A percentile compares a stretch with the other conserved stretches of the same genome.
Conservation (phyloP, 2,329 filamentous ascomycete genomes). For the Sporothrix globosa region DNA sequence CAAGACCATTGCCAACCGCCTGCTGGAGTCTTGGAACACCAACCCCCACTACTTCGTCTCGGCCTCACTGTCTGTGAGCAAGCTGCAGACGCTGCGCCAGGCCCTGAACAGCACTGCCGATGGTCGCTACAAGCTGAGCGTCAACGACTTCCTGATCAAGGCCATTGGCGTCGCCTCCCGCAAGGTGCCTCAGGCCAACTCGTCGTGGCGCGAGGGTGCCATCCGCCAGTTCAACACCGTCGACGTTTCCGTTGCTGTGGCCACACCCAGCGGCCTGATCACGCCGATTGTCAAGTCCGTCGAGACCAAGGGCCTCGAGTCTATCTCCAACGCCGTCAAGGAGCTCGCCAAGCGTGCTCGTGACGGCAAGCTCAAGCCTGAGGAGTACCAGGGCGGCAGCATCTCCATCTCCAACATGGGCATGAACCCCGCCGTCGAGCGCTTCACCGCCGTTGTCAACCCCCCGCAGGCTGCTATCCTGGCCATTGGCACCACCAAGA, state of each 20-base stretch:
- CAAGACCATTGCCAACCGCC: conserved; percentile 92
- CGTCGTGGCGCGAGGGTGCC: conserved; percentile 85
- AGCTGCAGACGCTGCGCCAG: conserved; percentile 94
- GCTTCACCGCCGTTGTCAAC: conserved; percentile 99
- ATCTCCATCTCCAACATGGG: conserved; percentile 99
- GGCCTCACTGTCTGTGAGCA: conserved; percentile 84
- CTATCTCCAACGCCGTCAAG: conserved; percentile 89
- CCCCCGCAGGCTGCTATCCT: conserved; percentile 95
- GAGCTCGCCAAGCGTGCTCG: conserved; percentile 94
- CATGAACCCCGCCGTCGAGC: conserved; percentile 95
- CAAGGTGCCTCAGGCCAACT: conserved; percentile 96
- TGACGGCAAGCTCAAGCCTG: conserved; percentile 97
- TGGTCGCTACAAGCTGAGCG: conserved; percentile 98
- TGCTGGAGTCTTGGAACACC: conserved; percentile 84
- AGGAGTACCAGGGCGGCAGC: conserved; percentile 98
- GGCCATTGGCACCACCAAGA: conserved; percentile 90
- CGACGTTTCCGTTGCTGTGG: conserved; percentile 93
- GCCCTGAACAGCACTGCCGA: conserved; percentile 87
- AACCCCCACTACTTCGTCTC: conserved; percentile 99
- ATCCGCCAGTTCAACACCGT: conserved; percentile 94
- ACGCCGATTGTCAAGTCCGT: conserved; percentile 95
- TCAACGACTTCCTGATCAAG: conserved; percentile 99
- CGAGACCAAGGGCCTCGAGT: conserved; percentile 80
- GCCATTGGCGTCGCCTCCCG: conserved; percentile 83
- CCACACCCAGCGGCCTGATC: conserved; percentile 91